These are phyloP conservation scores for Trametes cingulata DNA, from an alignment of 768 basidiomycete genomes.

Conservation along the genomic window DNA sequence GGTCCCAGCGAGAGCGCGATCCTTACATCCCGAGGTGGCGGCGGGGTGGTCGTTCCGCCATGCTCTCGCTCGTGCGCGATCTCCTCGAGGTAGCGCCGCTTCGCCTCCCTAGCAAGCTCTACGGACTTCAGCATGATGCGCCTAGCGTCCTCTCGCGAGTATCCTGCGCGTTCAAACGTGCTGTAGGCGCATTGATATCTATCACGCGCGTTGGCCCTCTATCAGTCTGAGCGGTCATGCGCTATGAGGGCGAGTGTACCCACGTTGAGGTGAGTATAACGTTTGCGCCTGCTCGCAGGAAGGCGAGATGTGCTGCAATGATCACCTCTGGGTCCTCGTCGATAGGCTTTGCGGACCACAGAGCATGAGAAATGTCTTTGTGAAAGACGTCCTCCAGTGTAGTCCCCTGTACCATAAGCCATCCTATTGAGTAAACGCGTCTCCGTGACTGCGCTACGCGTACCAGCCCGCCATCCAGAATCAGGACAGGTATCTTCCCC, in stretches of 20 bases:
- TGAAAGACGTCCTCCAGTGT: constrained; percentile 55
- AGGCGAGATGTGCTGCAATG: constrained; percentile 59
- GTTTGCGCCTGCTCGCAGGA: constrained; percentile 63
- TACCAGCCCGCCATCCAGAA: constrained; percentile 27
- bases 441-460: neutral
- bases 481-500: neutral
- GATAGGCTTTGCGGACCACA: constrained; percentile 74
- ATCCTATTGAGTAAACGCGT: too few species aligned
- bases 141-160: constrained; percentile 43
- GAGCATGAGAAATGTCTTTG: constrained; percentile 50
- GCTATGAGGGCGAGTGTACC: constrained; percentile 11
- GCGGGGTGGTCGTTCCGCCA: constrained; percentile 11
- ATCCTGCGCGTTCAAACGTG: constrained; percentile 55
- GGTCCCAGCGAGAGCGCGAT: constrained; percentile 76
- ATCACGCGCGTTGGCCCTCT: neutral
- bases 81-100: constrained; percentile 34
- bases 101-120: constrained; percentile 50
- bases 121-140: constrained; percentile 56
- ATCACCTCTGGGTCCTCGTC: constrained; percentile 54
- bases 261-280: constrained; percentile 74
- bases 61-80: neutral
- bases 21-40: constrained; percentile 30
- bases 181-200: constrained; percentile 69
- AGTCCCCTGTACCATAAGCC: constrained; percentile 50
- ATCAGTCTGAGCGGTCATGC: too few species aligned